phyloP scores from a whole-genome alignment of 768 basidiomycete genomes.

The Leccinellum luteum region DNA sequence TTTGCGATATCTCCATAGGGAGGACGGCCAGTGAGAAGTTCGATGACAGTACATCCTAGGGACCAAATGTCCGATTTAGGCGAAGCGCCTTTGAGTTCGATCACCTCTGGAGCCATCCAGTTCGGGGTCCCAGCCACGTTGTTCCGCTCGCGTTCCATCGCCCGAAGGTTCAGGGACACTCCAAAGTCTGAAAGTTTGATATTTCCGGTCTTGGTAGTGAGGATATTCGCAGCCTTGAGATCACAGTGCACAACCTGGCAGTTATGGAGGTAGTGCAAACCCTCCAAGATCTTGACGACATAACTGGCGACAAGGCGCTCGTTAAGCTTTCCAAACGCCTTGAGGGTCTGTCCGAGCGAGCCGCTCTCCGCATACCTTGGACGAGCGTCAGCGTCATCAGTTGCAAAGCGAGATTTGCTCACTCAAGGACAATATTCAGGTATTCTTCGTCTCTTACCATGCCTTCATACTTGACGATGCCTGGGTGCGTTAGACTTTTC shows the following conservation, averaged over 20 bases:
- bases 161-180: slow-evolving; percentile 92
- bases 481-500: slow-evolving; percentile 87
- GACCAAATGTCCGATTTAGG: slow-evolving; percentile 96
- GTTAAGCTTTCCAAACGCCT: slow-evolving; percentile 91
- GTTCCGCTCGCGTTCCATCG: slow-evolving; percentile 81
- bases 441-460: slow-evolving; percentile 88
- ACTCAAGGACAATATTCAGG: slow-evolving; percentile 94
- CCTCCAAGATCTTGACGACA: slow-evolving; percentile 95
- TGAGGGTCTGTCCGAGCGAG: slow-evolving; percentile 88
- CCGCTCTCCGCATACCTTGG: slow-evolving; percentile 93
- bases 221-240: slow-evolving; percentile 96
- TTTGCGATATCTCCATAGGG: slow-evolving; percentile 90
- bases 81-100: slow-evolving; percentile 92
- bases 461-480: slow-evolving; percentile 97
- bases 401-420: slow-evolving; percentile 28
- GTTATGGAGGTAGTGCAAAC: slow-evolving; percentile 87
- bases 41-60: slow-evolving; percentile 90
- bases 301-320: slow-evolving; percentile 90
- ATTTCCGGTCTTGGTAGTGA: slow-evolving; percentile 98
- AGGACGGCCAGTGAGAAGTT: slow-evolving; percentile 87
- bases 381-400: slow-evolving; percentile 10
- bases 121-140: slow-evolving; percentile 94
- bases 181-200: slow-evolving; percentile 98
- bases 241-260: slow-evolving; percentile 95
- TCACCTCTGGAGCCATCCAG: slow-evolving; percentile 99